A percentile compares a stretch with the other conserved stretches of the same genome.
These are phyloP conservation scores for Olyra latifolia DNA, from an alignment of 176 grass and related monocot species.

Conservation along the genomic window DNA sequence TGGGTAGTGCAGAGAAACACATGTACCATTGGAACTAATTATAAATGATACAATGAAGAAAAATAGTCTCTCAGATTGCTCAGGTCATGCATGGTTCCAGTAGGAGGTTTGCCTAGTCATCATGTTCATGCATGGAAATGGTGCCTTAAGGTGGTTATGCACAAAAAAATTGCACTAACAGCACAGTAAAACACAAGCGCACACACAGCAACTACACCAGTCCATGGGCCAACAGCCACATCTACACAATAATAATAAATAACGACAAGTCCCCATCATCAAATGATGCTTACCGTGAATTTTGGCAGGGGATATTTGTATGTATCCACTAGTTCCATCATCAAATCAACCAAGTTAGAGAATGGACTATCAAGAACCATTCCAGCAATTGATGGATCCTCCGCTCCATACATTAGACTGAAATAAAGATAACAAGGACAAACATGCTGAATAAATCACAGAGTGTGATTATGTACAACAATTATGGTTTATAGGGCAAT, in stretches of 20 bases:
- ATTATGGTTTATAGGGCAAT: neutral
- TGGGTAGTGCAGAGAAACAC: neutral
- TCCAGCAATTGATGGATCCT: slow-evolving; percentile 99
- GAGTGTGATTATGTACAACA: neutral
- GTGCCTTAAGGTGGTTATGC: neutral
- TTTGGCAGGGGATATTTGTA: slow-evolving; percentile 99
- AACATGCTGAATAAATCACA: slow-evolving; percentile 19
- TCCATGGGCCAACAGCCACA: neutral
- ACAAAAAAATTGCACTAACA: slow-evolving; percentile 19
- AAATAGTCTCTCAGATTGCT: neutral
- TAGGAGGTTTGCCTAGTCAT: slow-evolving; percentile 9
- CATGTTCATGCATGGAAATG: neutral
- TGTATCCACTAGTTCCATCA: slow-evolving; percentile 99
- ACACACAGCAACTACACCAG: slow-evolving; percentile 12
- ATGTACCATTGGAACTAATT: neutral
- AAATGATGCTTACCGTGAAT: slow-evolving; percentile 74
- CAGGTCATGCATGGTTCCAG: slow-evolving; percentile 5
- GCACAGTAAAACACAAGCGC: slow-evolving; percentile 8
- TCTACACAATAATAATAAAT: neutral
- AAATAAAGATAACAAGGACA: slow-evolving; percentile 25
- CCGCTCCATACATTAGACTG: slow-evolving; percentile 99
- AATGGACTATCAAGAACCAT: slow-evolving; percentile 99
- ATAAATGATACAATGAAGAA: neutral
- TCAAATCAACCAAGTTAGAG: slow-evolving; percentile 96
- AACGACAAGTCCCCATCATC: neutral